These are phyloP conservation scores for Tolypocladium capitatum DNA, from an alignment of 2,329 filamentous ascomycete genomes.

Conservation along the genomic window DNA sequence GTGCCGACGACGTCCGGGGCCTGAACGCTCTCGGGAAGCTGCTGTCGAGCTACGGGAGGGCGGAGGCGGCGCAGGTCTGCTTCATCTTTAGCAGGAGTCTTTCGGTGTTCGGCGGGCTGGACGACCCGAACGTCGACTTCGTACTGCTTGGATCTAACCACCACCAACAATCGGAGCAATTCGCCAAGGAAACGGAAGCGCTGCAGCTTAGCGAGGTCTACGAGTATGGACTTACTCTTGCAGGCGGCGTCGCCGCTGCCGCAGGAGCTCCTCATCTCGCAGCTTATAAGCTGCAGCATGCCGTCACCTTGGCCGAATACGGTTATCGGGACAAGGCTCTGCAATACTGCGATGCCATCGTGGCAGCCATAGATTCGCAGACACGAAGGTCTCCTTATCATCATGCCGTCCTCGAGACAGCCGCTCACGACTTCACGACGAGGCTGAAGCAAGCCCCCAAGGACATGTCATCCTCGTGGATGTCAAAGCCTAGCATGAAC, in stretches of 20 bases:
- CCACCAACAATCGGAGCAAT: slow-evolving; percentile 53
- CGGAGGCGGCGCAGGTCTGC: slow-evolving; percentile 88
- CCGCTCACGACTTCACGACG: slow-evolving; percentile 71
- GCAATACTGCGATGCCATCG: slow-evolving; percentile 81
- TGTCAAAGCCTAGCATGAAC: slow-evolving; percentile 89
- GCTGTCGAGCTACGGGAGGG: slow-evolving; percentile 70
- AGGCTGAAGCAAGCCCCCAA: slow-evolving; percentile 77
- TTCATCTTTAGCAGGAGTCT: slow-evolving; percentile 69
- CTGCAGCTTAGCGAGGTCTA: slow-evolving; percentile 94
- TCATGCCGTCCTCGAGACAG: slow-evolving; percentile 57
- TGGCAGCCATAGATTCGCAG: slow-evolving; percentile 60
- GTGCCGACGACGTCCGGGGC: slow-evolving; percentile 62
- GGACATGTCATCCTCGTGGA: slow-evolving; percentile 74
- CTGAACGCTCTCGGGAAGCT: slow-evolving; percentile 70
- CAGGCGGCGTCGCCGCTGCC: slow-evolving; percentile 35
- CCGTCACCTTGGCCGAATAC: slow-evolving; percentile 68
- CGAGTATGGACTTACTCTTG: slow-evolving; percentile 73
- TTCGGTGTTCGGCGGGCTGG: slow-evolving; percentile 65
- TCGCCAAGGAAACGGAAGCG: slow-evolving; percentile 69
- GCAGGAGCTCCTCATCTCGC: slow-evolving; percentile 68
- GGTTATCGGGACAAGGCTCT: slow-evolving; percentile 74
- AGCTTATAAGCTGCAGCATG: slow-evolving; percentile 84
- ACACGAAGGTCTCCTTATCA: slow-evolving; percentile 82
- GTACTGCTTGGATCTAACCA: slow-evolving; percentile 81
- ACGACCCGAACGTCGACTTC: slow-evolving; percentile 67